Percentiles rank a stretch among this genome's conserved stretches.
These are phyloP conservation scores for Wallacemonas sp. DNA, from an alignment of 208 protist species.

Conservation along the genomic window DNA sequence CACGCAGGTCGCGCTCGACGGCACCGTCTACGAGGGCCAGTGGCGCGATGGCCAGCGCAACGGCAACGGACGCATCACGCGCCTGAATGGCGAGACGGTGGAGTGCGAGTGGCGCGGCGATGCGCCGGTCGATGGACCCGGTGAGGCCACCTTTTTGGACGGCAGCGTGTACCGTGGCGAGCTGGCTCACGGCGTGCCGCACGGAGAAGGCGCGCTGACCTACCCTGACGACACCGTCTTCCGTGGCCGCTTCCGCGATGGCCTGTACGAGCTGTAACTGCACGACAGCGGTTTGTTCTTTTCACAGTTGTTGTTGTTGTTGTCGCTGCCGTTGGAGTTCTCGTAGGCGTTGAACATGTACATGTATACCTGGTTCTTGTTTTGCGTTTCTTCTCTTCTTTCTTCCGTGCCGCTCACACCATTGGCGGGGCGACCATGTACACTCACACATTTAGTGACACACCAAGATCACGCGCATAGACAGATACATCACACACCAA, in stretches of 20 bases:
- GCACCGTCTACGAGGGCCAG: conserved; percentile 82
- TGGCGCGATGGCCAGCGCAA: conserved; percentile 70
- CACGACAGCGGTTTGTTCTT: too few species aligned
- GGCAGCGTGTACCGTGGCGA: conserved; percentile 83
- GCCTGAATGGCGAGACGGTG: conserved; percentile 55
- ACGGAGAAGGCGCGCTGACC: conserved; percentile 66
- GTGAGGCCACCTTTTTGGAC: conserved; percentile 58
- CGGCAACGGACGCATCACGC: conserved; percentile 71
- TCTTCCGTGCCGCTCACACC: not conserved
- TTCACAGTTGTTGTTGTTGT: not conserved
- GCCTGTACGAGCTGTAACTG: conserved; percentile 72
- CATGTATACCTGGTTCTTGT: not conserved
- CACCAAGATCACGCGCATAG: too few species aligned
- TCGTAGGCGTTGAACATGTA: not conserved
- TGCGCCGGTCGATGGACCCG: conserved; percentile 50
- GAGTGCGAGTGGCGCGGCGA: conserved; percentile 71
- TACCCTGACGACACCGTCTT: conserved; percentile 88
- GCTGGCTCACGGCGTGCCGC: conserved; percentile 56
- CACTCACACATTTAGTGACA: too few species aligned
- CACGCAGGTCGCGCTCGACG: conserved; percentile 64
- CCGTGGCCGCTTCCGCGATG: conserved; percentile 68
- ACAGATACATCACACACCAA: too few species aligned
- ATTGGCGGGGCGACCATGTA: too few species aligned
- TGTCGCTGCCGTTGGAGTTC: not conserved
- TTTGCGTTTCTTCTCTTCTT: conserved; percentile 11